These are phyloP conservation scores for Primulina huaijiensis DNA, from an alignment of 257 asterid species.

Conservation along the genomic window DNA sequence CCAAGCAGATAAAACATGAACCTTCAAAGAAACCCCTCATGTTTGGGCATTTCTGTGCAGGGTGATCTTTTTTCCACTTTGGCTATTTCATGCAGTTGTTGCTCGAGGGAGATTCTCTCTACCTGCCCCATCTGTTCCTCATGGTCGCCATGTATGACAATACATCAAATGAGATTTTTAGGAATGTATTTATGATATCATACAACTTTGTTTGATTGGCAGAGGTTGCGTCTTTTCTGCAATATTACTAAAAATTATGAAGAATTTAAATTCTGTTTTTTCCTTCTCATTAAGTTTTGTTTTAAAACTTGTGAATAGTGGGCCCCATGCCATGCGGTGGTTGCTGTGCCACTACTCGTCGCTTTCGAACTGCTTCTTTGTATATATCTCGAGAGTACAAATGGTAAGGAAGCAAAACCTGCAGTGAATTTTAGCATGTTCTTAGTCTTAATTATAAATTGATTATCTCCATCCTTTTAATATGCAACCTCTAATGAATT, in stretches of 20 bases:
- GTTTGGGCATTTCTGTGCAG: constrained; percentile 44
- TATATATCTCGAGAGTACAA: constrained; percentile 77
- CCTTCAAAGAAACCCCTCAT: constrained; percentile 18
- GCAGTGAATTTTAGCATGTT: constrained; percentile 19
- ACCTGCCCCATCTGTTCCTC: constrained; percentile 97
- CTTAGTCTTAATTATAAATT: constrained; percentile 9
- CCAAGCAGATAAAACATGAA: constrained; percentile 6
- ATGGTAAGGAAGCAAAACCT: constrained; percentile 60
- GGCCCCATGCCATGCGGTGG: constrained; percentile 99
- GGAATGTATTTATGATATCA: constrained; percentile 19
- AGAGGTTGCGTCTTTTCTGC: constrained; percentile 19
- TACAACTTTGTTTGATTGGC: constrained; percentile 23
- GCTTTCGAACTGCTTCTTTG: constrained; percentile 98
- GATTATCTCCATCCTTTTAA: too few relatives aligned
- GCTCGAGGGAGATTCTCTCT: constrained; percentile 98
- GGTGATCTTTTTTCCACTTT: constrained; percentile 85
- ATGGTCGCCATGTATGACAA: constrained; percentile 82
- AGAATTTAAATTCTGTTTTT: constrained; percentile 19
- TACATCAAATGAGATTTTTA: constrained; percentile 22
- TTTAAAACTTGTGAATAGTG: constrained; percentile 52
- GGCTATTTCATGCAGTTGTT: constrained; percentile 92
- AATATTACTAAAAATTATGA: constrained; percentile 16
- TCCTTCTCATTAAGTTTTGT: constrained; percentile 4
- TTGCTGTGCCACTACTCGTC: constrained; percentile 85
- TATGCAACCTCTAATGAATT: too few relatives aligned